Base-by-base conservation (phyloP, 257 asterid species). In the Solanum virginianum region DNA sequence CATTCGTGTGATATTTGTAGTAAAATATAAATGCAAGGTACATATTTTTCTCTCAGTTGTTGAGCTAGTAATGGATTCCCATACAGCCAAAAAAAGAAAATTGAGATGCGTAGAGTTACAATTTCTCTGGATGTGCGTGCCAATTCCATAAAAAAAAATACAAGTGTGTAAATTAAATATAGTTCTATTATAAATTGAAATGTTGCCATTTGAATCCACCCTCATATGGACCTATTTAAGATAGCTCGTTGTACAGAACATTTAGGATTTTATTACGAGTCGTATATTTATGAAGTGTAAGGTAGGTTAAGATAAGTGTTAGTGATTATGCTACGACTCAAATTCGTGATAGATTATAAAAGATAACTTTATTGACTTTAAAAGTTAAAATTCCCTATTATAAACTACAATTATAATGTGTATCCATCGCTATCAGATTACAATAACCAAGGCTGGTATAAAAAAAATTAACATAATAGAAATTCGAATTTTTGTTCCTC, bases 181-280 rank as follows among this genome's bases (percentile, higher is more conserved):
- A n/a, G 13, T 24, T 54, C 1, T 11, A 60, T n/a, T n/a, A 32
- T 32, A n/a, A 60, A 60, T n/a, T 60, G 32, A 60, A 60, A 60
- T n/a, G 32, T 60, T 60, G 13, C 22, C 32, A n/a, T 60, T 60
- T 59, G 8, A 59, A 53, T 53, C 56, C 56, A 5, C 32, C 0
- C 66, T 20, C 2, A 20, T 20, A 1, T 8, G 6, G 0, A 1
- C 7, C 49, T 43, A 43, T 43, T 43, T 5, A 36, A 5, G 13
- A 0, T 0, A 57, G 1, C 65, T 59, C 3, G n/a, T 2, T 20
- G 26, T 0, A 32, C 4, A 32, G 4, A 32, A 32, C 36, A 32
- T 32, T 32, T 32, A 32, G 0, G 26, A 20, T 57, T 18, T 10
- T 8, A 8, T 11, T 20, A 22, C 8, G 65, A 12, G 13, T 8